Percentiles rank a stretch among this genome's conserved stretches.
phyloP scores from a whole-genome alignment of 208 protist species.

The Trichomonas tenax region DNA sequence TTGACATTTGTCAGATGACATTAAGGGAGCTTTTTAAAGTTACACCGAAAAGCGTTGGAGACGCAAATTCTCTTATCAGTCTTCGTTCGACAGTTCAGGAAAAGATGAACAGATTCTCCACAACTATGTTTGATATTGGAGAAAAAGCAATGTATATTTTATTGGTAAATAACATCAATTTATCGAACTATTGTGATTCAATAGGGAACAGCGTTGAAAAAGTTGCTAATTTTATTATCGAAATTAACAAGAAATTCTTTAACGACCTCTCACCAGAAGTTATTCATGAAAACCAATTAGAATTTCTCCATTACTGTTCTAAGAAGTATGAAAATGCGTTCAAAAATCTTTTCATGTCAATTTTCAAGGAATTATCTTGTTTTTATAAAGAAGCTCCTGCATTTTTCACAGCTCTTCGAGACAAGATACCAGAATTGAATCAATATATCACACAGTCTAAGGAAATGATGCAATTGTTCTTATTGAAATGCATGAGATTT shows the following conservation, averaged over 20 bases:
- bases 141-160: neutral
- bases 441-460: neutral
- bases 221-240: neutral
- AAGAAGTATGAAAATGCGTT: neutral
- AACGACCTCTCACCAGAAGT: neutral
- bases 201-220: neutral
- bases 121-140: neutral
- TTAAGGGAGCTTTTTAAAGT: neutral
- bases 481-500: neutral
- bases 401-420: neutral
- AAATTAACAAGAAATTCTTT: neutral
- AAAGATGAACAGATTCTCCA: neutral
- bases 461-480: neutral
- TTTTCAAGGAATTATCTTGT: neutral
- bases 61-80: neutral
- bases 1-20: neutral
- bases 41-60: neutral
- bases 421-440: neutral
- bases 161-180: neutral
- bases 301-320: neutral
- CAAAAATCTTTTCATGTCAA: neutral
- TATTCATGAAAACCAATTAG: neutral
- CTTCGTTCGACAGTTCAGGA: neutral
- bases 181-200: neutral
- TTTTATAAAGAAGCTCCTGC: neutral